A percentile compares a stretch with the other conserved stretches of the same genome.
Evolutionary conservation across 148 eudicot species (phyloP).

Genomic region (Nepenthes gracilis): DNA sequence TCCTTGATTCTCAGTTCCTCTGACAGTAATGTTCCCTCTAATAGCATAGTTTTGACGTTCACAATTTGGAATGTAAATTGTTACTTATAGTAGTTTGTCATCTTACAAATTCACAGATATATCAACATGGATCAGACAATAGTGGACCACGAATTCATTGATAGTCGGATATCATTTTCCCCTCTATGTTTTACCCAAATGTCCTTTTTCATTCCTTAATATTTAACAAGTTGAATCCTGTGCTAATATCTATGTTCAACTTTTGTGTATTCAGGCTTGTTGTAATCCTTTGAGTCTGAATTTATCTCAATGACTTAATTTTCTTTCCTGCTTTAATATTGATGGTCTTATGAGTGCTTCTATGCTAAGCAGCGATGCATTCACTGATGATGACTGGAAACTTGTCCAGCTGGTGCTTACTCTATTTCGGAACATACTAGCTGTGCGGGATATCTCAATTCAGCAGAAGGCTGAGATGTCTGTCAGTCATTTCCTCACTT

Average conservation of each 20-base stretch:
- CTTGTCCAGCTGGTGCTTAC: slow-evolving; percentile 87
- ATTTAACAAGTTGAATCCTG: background rate
- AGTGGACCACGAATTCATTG: too few species aligned
- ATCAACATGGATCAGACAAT: too few species aligned
- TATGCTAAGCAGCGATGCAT: slow-evolving; percentile 41
- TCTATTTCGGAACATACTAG: slow-evolving; percentile 73
- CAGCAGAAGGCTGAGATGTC: slow-evolving; percentile 57
- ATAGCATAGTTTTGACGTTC: too few species aligned
- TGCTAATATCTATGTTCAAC: too few species aligned
- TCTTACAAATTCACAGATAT: too few species aligned
- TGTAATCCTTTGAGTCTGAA: background rate
- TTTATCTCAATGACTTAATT: background rate
- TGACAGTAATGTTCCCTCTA: too few species aligned
- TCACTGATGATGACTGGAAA: slow-evolving; percentile 96
- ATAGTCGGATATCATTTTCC: too few species aligned
- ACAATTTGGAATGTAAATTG: too few species aligned
- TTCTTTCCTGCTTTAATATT: background rate
- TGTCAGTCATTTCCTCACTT: slow-evolving; percentile 41
- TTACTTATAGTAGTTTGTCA: too few species aligned
- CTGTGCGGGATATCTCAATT: slow-evolving; percentile 68
- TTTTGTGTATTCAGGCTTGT: background rate
- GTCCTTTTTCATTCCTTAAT: too few species aligned
- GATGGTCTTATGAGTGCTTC: background rate
- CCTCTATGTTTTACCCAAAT: too few species aligned
- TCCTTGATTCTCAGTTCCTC: too few species aligned